Evolutionary conservation across 148 eudicot genomes (phyloP).

Genomic region (Bassia scoparia): DNA sequence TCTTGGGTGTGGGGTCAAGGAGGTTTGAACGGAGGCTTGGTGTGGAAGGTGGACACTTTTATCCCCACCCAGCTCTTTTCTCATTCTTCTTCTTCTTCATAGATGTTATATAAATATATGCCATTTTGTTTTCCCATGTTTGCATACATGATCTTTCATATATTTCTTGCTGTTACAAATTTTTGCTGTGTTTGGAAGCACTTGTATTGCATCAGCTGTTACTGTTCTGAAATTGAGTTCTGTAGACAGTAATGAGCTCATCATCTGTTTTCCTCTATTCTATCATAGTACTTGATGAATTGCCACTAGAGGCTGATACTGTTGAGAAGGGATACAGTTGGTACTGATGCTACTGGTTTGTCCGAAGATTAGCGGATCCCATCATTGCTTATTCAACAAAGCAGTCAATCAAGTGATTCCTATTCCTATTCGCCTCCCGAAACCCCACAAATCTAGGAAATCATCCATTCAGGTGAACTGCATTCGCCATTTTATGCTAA

Average conservation of each 20-base stretch:
- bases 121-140: not conserved
- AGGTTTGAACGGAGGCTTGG: no score
- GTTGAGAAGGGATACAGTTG: slow-evolving; percentile 81
- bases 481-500: slow-evolving; percentile 48
- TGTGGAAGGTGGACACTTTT: no score
- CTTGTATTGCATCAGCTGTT: not conserved
- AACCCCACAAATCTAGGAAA: slow-evolving; percentile 56
- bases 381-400: slow-evolving; percentile 53
- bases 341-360: slow-evolving; percentile 71
- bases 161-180: not conserved
- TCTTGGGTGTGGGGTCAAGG: no score
- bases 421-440: slow-evolving; percentile 58
- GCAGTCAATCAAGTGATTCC: slow-evolving; percentile 54
- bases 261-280: not conserved
- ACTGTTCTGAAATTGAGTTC: not conserved
- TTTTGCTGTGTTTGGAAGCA: not conserved
- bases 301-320: slow-evolving; percentile 83
- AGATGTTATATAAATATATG: not conserved
- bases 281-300: slow-evolving; percentile 65
- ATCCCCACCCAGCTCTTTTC: no score
- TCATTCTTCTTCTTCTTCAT: no score
- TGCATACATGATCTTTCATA: not conserved
- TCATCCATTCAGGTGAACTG: slow-evolving; percentile 84
- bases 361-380: slow-evolving; percentile 73
- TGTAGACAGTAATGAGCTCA: not conserved